Percentiles rank a stretch among this genome's conserved stretches.
Evolutionary conservation across 2,329 filamentous ascomycete genomes (phyloP).

Genomic region (Zelopaecilomyces penicillatus): DNA sequence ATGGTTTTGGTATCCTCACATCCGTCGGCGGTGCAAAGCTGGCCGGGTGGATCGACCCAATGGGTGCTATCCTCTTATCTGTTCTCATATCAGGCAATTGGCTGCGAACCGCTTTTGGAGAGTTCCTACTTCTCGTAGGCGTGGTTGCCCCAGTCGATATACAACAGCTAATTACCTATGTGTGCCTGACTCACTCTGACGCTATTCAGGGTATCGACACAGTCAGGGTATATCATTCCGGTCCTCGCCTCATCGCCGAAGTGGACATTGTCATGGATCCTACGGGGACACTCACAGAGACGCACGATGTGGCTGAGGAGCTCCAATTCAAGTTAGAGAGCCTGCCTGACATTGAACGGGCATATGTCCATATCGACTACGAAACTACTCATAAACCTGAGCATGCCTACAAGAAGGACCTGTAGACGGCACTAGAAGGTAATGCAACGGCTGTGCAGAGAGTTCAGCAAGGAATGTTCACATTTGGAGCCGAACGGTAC

Average conservation of each 20-base stretch:
- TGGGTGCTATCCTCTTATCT: slow-evolving; percentile 80
- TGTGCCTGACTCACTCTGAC: slow-evolving; percentile 80
- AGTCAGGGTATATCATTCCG: slow-evolving; percentile 86
- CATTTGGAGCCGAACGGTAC: too few species aligned
- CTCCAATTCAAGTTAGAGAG: slow-evolving; percentile 91
- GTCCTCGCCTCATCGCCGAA: slow-evolving; percentile 83
- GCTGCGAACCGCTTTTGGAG: slow-evolving; percentile 75
- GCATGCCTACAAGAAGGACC: slow-evolving; percentile 56
- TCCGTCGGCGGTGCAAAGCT: slow-evolving; percentile 86
- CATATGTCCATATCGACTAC: slow-evolving; percentile 95
- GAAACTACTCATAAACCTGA: slow-evolving; percentile 94
- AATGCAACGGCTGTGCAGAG: not conserved
- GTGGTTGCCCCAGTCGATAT: slow-evolving; percentile 77
- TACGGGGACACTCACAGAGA: slow-evolving; percentile 60
- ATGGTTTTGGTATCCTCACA: slow-evolving; percentile 84
- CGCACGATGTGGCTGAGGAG: slow-evolving; percentile 89
- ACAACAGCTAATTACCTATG: slow-evolving; percentile 89
- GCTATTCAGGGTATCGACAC: slow-evolving; percentile 83
- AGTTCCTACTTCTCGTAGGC: slow-evolving; percentile 87
- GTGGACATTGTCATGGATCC: slow-evolving; percentile 93
- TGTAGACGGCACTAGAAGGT: slow-evolving; percentile 26
- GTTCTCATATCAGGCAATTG: slow-evolving; percentile 71
- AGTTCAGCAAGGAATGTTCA: too few species aligned
- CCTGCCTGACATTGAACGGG: slow-evolving; percentile 82
- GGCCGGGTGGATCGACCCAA: slow-evolving; percentile 89